These are phyloP conservation scores for Phytophthora ramorum DNA, from an alignment of 352 stramenopile species.

Conservation along the genomic window DNA sequence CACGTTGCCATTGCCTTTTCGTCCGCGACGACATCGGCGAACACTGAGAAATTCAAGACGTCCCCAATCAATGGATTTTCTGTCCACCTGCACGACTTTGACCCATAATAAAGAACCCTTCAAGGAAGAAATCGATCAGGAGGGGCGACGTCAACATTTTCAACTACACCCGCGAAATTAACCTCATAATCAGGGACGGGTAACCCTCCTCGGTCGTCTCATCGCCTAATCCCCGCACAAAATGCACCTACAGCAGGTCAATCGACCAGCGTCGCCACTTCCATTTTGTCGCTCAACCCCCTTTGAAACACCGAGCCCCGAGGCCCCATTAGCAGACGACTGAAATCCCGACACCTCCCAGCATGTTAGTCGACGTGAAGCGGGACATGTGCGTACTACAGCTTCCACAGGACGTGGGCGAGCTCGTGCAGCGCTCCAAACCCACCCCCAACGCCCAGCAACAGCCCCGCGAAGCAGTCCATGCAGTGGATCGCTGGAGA, in stretches of 20 bases:
- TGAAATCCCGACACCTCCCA: neutral
- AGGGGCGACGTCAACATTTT: slow-evolving; percentile 19
- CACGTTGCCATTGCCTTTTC: neutral
- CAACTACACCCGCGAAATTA: too few species aligned
- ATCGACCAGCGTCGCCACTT: slow-evolving; percentile 23
- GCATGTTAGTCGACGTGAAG: slow-evolving; percentile 29
- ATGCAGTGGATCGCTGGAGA: slow-evolving; percentile 30
- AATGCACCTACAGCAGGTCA: slow-evolving; percentile 19
- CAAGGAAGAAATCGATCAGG: slow-evolving; percentile 3
- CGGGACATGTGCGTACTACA: slow-evolving; percentile 12
- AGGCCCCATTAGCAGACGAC: neutral
- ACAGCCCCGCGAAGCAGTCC: neutral
- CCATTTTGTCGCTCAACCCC: slow-evolving; percentile 6
- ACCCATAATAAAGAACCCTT: slow-evolving; percentile 26
- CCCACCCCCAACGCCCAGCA: neutral
- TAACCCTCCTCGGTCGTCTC: slow-evolving; percentile 2
- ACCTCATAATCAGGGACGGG: neutral
- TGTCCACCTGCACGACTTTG: slow-evolving; percentile 18
- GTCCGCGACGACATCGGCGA: slow-evolving; percentile 7
- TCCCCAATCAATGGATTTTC: slow-evolving; percentile 31
- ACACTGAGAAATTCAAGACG: slow-evolving; percentile 13
- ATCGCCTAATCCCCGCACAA: slow-evolving; percentile 10
- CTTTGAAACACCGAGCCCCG: neutral
- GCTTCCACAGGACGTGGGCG: neutral
- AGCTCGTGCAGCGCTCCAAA: slow-evolving; percentile 26